These are phyloP conservation scores for Leccinum fallax DNA, from an alignment of 1,284 basidiomycete species.

Conservation along the genomic window DNA sequence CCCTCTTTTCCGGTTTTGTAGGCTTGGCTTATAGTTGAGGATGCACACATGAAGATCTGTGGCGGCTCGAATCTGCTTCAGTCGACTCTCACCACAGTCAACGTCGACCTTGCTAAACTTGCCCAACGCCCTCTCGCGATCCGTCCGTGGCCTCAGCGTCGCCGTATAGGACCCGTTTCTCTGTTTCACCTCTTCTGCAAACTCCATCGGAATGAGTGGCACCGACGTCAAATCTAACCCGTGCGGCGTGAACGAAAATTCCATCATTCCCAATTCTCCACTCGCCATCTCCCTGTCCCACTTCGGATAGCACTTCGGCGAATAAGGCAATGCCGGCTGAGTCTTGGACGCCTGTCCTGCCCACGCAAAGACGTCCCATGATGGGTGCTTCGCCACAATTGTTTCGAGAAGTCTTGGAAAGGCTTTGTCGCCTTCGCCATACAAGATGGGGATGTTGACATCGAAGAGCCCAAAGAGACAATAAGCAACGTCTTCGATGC, in stretches of 20 bases:
- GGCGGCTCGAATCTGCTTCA: constrained; percentile 13
- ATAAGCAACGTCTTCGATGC: constrained; percentile 27
- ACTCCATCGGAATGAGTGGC: constrained; percentile 25
- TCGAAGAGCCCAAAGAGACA: constrained; percentile 26
- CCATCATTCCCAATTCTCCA: constrained; percentile 13
- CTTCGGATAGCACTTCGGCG: constrained; percentile 19
- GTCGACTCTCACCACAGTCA: constrained; percentile 19
- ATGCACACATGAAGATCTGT: constrained; percentile 25
- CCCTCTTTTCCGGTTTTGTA: constrained; percentile 2
- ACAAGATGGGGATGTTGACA: constrained; percentile 5
- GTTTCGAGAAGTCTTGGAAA: constrained; percentile 24
- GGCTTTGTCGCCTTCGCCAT: constrained; percentile 30
- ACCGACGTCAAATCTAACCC: constrained; percentile 23
- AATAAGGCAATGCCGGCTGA: not conserved
- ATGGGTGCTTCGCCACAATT: constrained; percentile 16
- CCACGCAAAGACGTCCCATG: constrained; percentile 1
- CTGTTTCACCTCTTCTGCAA: constrained; percentile 3
- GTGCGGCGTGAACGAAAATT: constrained; percentile 16
- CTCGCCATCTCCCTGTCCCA: constrained; percentile 17
- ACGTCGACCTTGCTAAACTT: constrained; percentile 16
- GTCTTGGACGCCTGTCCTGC: not conserved
- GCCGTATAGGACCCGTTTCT: constrained; percentile 10
- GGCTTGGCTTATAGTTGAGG: constrained; percentile 23
- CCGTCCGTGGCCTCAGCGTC: constrained; percentile 8
- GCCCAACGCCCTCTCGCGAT: not conserved